phyloP scores from a whole-genome alignment of 192 early-diverging fungal species.

The Coemansia sp. region DNA sequence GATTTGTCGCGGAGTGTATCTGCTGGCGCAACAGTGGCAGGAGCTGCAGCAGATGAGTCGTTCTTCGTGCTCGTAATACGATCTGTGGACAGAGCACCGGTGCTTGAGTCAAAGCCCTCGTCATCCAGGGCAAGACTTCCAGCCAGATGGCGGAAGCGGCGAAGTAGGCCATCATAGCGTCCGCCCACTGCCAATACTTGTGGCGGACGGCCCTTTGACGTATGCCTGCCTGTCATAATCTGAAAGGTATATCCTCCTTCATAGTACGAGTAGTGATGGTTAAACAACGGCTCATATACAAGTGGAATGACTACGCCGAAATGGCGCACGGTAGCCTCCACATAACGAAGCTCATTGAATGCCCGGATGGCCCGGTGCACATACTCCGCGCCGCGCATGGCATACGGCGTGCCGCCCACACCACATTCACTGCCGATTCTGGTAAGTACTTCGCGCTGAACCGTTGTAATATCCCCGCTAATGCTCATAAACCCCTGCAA shows the following conservation, averaged over 20 bases:
- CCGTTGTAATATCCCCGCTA: constrained; percentile 49
- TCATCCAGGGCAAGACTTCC: constrained; percentile 10
- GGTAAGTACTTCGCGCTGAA: constrained; percentile 44
- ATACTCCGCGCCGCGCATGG: constrained; percentile 30
- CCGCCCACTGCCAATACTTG: constrained; percentile 72
- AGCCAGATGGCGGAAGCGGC: constrained; percentile 56
- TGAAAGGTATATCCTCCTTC: constrained; percentile 64
- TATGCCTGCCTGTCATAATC: constrained; percentile 42
- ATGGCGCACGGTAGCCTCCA: constrained; percentile 36
- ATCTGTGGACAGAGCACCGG: not conserved
- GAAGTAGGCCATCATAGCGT: constrained; percentile 65
- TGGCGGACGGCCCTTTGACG: constrained; percentile 32
- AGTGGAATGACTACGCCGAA: constrained; percentile 52
- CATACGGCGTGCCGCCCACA: constrained; percentile 21
- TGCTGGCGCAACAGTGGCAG: not conserved
- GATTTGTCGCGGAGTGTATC: not conserved
- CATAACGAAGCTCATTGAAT: constrained; percentile 46
- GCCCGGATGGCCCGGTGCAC: constrained; percentile 23
- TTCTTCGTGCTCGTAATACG: constrained; percentile 18
- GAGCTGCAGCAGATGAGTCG: not conserved
- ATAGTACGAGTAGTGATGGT: constrained; percentile 62
- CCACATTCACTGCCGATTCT: constrained; percentile 39
- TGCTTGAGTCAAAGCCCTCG: not conserved
- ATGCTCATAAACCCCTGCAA: constrained; percentile 63
- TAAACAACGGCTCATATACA: constrained; percentile 59